A percentile compares a stretch with the other conserved stretches of the same genome.
Evolutionary conservation across 1,139 yeast genomes (phyloP).

Genomic region (Zygoascus hellenicus): DNA sequence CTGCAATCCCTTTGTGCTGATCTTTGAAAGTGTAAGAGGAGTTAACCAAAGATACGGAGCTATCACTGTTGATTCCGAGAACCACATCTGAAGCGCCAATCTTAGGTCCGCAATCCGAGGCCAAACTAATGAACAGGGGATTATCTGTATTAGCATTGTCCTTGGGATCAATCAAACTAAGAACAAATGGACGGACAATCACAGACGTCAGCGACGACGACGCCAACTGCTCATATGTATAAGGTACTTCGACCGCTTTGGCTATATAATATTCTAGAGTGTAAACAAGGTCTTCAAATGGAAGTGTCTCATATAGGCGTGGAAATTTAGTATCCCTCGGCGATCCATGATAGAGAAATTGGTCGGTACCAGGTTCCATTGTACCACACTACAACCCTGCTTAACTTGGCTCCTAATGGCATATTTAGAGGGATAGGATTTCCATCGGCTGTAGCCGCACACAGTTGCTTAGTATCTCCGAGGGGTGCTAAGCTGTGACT

Average conservation of each 20-base stretch:
- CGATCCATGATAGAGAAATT: not conserved
- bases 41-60: not conserved
- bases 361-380: constrained; percentile 10
- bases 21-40: constrained; percentile 12
- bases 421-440: not conserved
- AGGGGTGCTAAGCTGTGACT: too few relatives aligned
- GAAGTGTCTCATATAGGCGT: constrained; percentile 13
- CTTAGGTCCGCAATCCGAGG: not conserved
- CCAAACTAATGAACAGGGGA: constrained; percentile 3
- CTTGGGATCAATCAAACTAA: constrained; percentile 16
- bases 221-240: constrained; percentile 25
- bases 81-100: not conserved
- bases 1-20: constrained; percentile 30
- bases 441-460: too few relatives aligned
- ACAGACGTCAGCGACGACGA: constrained; percentile 21
- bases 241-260: constrained; percentile 25
- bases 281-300: constrained; percentile 18
- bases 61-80: not conserved
- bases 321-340: constrained; percentile 14
- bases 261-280: constrained; percentile 16
- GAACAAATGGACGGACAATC: constrained; percentile 24
- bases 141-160: constrained; percentile 2
- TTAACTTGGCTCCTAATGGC: too few relatives aligned
- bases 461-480: too few relatives aligned
- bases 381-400: too few relatives aligned